These are phyloP conservation scores for Phialophora tarda DNA, from an alignment of 2,329 filamentous ascomycete species.

Conservation along the genomic window DNA sequence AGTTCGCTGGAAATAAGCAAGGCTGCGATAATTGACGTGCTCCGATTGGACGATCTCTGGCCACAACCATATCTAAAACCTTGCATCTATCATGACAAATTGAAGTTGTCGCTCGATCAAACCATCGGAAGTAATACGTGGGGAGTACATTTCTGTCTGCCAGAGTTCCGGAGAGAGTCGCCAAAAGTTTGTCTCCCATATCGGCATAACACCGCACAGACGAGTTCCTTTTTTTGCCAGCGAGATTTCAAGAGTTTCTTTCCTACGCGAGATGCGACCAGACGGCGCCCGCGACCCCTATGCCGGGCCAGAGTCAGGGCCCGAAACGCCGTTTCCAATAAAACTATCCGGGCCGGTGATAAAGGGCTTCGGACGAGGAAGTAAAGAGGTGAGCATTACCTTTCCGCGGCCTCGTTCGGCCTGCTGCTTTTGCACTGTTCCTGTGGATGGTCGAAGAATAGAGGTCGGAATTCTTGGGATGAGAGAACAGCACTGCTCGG, in stretches of 20 bases:
- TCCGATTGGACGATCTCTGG: neutral
- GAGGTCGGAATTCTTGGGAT: neutral
- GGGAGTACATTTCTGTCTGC: neutral
- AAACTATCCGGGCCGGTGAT: constrained; percentile 85
- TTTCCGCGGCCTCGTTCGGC: neutral
- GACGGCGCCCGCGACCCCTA: constrained; percentile 67
- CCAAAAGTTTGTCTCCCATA: neutral
- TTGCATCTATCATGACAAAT: neutral
- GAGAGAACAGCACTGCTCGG: neutral
- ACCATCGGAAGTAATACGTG: neutral
- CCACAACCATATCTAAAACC: neutral
- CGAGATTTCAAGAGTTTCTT: neutral
- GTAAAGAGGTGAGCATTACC: constrained; percentile 73
- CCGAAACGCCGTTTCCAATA: constrained; percentile 79
- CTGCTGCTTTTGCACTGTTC: neutral
- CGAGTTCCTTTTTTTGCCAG: neutral
- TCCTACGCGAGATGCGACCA: constrained; percentile 49
- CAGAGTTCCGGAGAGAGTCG: neutral
- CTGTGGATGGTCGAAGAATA: neutral
- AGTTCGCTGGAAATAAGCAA: neutral
- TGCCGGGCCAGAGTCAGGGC: constrained; percentile 74
- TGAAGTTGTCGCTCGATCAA: neutral
- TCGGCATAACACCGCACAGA: neutral
- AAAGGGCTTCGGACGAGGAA: constrained; percentile 90
- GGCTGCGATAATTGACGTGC: neutral